phyloP scores from a whole-genome alignment of 192 early-diverging fungal species.

The Linnemannia elongata region DNA sequence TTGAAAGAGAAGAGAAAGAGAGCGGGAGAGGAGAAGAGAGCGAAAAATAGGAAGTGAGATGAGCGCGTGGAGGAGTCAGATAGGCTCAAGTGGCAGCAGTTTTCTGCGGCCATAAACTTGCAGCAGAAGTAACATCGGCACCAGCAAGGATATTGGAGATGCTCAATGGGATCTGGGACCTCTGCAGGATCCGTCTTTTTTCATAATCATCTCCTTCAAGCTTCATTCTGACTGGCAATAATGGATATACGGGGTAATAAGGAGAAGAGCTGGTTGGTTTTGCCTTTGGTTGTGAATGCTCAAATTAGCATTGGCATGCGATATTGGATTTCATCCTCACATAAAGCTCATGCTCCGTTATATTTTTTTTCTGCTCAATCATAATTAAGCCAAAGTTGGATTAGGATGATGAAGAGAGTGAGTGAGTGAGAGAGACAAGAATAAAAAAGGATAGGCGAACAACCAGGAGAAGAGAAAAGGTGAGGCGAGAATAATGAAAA shows the following conservation, averaged over 20 bases:
- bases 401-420: constrained; percentile 1
- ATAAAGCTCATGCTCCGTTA: neutral
- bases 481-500: neutral
- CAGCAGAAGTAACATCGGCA: neutral
- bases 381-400: constrained; percentile 22
- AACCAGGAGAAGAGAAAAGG: neutral
- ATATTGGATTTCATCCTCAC: neutral
- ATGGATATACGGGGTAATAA: neutral
- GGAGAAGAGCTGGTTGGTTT: constrained; percentile 1
- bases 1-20: neutral
- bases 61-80: constrained; percentile 6
- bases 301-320: neutral
- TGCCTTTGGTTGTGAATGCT: neutral
- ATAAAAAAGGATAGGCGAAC: neutral
- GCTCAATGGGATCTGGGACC: neutral
- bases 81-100: neutral
- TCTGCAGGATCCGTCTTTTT: constrained; percentile 10
- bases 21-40: neutral
- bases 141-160: neutral
- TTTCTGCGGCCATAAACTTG: neutral
- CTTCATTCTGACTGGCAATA: neutral
- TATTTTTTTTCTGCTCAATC: constrained; percentile 6
- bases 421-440: neutral
- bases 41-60: neutral
- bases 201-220: neutral